Base-by-base conservation (phyloP, 139 green algal species). In the Auxenochlorella pyrenoidosa region DNA sequence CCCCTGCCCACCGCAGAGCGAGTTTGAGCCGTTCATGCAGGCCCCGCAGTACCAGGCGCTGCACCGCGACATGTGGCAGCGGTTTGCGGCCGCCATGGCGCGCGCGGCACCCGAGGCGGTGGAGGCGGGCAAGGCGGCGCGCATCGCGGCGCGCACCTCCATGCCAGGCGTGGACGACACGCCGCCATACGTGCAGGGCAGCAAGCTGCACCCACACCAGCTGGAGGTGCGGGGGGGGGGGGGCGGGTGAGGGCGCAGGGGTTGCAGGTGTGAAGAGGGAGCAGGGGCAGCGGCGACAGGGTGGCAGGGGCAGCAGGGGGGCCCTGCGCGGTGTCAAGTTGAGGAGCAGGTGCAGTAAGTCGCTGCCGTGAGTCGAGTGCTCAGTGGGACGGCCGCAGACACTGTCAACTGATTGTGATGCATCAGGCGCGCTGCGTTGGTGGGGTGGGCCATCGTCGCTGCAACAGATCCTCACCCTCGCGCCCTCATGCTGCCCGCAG, bases 131-230 rank as follows among this genome's bases (percentile, higher is more conserved):
- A 86, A 84, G 36, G 88, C 80, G 41, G 71, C 83, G 65, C 84
- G 79, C 65, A 80, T 88, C 30, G 63, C 71, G 3, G 68, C 78
- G 8, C 80, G 81, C 72, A 63, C 43, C 41, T 41, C 60, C n/a
- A 54, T 86, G 65, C 66, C 76, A 19, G 66, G 10, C 22, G 47
- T 90, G 51, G 84, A 71, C 22, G 86, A 40, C 26, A 83, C 75
- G 38, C 76, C 89, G n/a, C 30, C 36, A 28, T 86, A 70, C 43
- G 79, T 90, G 73, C 75, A 77, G 32, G 89, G 91, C 47, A 86
- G 75, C 1, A 77, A 41, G 0, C 93, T 98, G 68, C 86, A 94
- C 47, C 83, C 86, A 22, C 94, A 98, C 87, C 96, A 98, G 92
- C 90, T 98, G 68, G 70, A 92, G 63, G 88, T 91, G 54, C 18